These are phyloP conservation scores for Phytophthora palmivora DNA, from an alignment of 352 stramenopile species.

Conservation along the genomic window DNA sequence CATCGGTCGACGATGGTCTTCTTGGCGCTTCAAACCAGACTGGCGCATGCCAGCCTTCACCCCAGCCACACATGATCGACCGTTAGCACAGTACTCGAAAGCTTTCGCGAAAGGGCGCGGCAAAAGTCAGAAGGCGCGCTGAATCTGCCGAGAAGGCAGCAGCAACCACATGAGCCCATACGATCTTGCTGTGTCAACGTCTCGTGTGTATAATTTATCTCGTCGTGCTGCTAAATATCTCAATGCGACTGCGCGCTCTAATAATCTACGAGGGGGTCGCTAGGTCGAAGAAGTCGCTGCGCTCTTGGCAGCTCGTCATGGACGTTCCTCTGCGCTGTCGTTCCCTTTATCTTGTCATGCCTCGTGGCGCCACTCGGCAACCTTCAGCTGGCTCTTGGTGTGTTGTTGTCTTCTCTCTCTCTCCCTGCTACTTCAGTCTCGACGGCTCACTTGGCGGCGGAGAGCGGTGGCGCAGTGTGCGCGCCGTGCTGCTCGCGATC, in stretches of 20 bases:
- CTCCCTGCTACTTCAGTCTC: neutral
- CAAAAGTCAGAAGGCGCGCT: slow-evolving; percentile 20
- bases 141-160: slow-evolving; percentile 14
- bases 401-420: neutral
- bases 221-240: slow-evolving; percentile 42
- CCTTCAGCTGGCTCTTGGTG: too few species aligned
- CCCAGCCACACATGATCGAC: too few species aligned
- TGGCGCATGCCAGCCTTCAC: too few species aligned
- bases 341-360: slow-evolving; percentile 2
- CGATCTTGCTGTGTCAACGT: slow-evolving; percentile 11
- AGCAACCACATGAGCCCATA: neutral
- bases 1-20: too few species aligned
- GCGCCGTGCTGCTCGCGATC: slow-evolving; percentile 55
- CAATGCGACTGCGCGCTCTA: slow-evolving; percentile 23
- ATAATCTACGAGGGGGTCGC: slow-evolving; percentile 20
- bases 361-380: neutral
- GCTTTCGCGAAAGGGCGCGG: slow-evolving; percentile 13
- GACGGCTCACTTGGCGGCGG: slow-evolving; percentile 41
- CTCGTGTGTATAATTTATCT: slow-evolving; percentile 46
- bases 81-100: too few species aligned
- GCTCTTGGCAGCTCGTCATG: neutral
- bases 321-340: slow-evolving; percentile 1
- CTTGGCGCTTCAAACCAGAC: too few species aligned
- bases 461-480: slow-evolving; percentile 39
- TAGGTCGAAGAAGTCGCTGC: slow-evolving; percentile 2